Evolutionary conservation across 2,329 filamentous ascomycete species (phyloP), one percentile per base, ranked within the genome.

Genomic region (Monilinia vaccinii-corymbosi): DNA sequence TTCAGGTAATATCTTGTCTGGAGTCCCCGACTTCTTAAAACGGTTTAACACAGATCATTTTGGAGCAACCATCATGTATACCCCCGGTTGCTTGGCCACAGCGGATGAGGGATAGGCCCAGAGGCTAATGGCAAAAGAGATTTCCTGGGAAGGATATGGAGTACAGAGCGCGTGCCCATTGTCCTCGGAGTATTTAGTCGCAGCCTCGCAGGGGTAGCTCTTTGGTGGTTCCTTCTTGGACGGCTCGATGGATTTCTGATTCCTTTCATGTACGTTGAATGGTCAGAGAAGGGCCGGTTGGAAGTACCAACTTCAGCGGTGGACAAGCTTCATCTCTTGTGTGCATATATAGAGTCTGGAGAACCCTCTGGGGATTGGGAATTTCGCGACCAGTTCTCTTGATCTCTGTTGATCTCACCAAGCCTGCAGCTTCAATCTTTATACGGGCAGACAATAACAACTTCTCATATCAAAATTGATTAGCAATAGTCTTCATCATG

Each of bases 151-250:
- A 55, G 16, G 4, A 32, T 55, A 46, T 23, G 57, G 25, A 23
- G 49, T 46, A 59, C 48, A 55, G 40, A 46, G 40, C 57, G 57
- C 57, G 57, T 59, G 57, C 48, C 46, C 48, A 59, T 5, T 46
- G 14, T 32, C 28, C 38, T 59, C 48, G 32, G 48, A 38, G 44
- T n/a, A 13, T 31, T 31, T 53, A 21, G 50, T 28, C 38, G 38
- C 25, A 53, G 25, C 13, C 21, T 46, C 25, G 23, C 48, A 52
- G 42, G 48, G 42, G 14, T 52, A 55, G 40, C 40, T 55, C 31
- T 32, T 59, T 38, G 25, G 31, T 59, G 25, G 18, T 45, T 59
- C 40, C 36, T 55, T 23, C 42, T 25, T 51, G 21, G 40, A 23
- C 38, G n/a, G 36, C 23, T 59, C 16, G 21, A 53, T n/a, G 21